Evolutionary conservation across 768 basidiomycete genomes (phyloP).

Genomic region (Suillus luteus): DNA sequence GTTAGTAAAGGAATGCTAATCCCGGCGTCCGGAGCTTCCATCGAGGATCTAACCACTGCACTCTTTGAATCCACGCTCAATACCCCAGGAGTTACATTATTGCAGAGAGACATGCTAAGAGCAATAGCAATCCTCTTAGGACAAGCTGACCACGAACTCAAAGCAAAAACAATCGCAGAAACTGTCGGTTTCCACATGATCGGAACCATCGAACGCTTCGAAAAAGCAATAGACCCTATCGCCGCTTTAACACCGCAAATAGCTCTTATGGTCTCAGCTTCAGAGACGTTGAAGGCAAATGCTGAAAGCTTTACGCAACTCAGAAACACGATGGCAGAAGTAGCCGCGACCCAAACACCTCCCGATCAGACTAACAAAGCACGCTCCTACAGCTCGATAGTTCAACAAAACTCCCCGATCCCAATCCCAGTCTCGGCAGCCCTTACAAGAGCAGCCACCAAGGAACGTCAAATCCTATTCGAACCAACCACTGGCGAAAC

Average conservation of each 20-base stretch:
- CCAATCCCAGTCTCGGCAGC: background rate
- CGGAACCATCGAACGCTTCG: background rate
- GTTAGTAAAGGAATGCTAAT: background rate
- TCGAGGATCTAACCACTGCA: background rate
- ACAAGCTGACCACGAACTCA: background rate
- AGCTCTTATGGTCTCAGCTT: background rate
- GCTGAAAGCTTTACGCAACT: background rate
- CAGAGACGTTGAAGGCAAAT: background rate
- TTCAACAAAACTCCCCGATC: background rate
- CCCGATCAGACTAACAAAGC: accelerated
- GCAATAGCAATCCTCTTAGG: background rate
- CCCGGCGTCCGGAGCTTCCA: background rate
- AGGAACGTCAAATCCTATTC: background rate
- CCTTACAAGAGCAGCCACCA: background rate
- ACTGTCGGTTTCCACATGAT: background rate
- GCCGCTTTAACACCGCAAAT: background rate
- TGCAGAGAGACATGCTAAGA: background rate
- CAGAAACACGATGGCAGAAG: background rate
- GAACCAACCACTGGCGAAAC: background rate
- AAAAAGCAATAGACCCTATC: background rate
- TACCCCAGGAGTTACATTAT: background rate
- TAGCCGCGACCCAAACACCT: too few species aligned
- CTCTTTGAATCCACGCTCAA: background rate
- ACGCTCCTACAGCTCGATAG: background rate
- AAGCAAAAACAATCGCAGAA: background rate